Evolutionary conservation across 2,329 filamentous ascomycete species (phyloP), one percentile per base, ranked within the genome.

Genomic region (Penicillium rolfsii): DNA sequence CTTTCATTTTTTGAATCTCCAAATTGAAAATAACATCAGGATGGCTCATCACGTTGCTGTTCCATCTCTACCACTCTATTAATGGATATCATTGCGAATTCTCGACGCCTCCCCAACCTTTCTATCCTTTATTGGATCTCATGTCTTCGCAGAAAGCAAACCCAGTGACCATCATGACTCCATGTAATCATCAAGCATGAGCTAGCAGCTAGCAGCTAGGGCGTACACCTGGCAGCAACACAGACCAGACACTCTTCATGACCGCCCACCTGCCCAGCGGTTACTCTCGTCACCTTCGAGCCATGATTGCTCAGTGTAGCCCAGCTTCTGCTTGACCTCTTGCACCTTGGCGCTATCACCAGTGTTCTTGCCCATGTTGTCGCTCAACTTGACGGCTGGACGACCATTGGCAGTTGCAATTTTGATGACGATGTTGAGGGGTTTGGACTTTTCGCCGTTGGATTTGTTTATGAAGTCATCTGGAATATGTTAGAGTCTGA

Each of bases 351-450:
- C 83, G 70, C 87, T 86, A 72, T 97, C 90, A 7, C 95, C 95
- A 0, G 93, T 98, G 72, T 99, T 99, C 83, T 99, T 99, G 49
- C 93, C 87, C 66, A 89, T 84, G 72, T 98, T 97, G 76, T 94
- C 90, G 65, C 88, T 97, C 67, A 99, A 91, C 82, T 99, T 99
- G 73, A 99, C 87, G 2, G 95, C 93, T 0, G 89, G 86, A 50
- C 88, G 86, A 5, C 93, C 93, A 14, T 83, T 86, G 0, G 93
- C 95, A 9, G 91, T 93, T 64, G 91, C 91, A 62, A 99, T 84
- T 80, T 99, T 99, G 80, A 99, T 97, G 68, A 99, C 95, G 70
- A 99, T 99, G 72, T 99, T 99, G 57, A 99, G 81, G 0, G 95
- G 95, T 16, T 88, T 87, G 0, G 93, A 97, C 78, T 97, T 98